These are phyloP conservation scores for Ampelomyces quisqualis DNA, from an alignment of 2,329 filamentous ascomycete species.

Conservation along the genomic window DNA sequence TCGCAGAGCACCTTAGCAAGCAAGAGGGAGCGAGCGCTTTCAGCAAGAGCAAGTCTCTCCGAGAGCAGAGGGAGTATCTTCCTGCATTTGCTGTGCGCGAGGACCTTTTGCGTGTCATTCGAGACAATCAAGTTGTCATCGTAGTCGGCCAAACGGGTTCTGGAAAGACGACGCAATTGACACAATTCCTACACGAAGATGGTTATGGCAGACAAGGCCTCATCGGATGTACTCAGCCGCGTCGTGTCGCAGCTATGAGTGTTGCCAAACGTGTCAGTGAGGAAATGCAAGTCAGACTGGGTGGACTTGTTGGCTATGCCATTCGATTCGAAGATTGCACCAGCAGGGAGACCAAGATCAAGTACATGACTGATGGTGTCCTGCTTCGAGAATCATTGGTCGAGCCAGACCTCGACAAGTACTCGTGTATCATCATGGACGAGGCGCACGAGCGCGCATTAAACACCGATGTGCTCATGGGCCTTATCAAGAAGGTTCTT, in stretches of 20 bases:
- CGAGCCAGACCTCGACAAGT: conserved; percentile 89
- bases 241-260: conserved; percentile 97
- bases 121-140: conserved; percentile 96
- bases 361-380: conserved; percentile 99
- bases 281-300: conserved; percentile 94
- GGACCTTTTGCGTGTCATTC: conserved; percentile 84
- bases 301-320: conserved; percentile 87
- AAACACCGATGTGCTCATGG: conserved; percentile 97
- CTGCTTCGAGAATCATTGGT: conserved; percentile 89
- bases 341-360: conserved; percentile 91
- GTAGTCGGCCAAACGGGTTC: conserved; percentile 97
- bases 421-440: conserved; percentile 99
- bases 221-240: conserved; percentile 95
- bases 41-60: conserved; percentile 85
- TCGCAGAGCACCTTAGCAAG: conserved; percentile 87
- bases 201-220: conserved; percentile 85
- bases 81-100: conserved; percentile 96
- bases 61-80: conserved; percentile 88
- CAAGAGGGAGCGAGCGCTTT: conserved; percentile 82
- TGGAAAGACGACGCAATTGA: conserved; percentile 95
- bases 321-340: conserved; percentile 99
- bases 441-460: conserved; percentile 95
- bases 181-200: conserved; percentile 93
- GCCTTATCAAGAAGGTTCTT: conserved; percentile 94
- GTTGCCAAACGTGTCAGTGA: conserved; percentile 97